Base-by-base conservation (phyloP, 2,329 filamentous ascomycete species). In the Alternaria postmessia region DNA sequence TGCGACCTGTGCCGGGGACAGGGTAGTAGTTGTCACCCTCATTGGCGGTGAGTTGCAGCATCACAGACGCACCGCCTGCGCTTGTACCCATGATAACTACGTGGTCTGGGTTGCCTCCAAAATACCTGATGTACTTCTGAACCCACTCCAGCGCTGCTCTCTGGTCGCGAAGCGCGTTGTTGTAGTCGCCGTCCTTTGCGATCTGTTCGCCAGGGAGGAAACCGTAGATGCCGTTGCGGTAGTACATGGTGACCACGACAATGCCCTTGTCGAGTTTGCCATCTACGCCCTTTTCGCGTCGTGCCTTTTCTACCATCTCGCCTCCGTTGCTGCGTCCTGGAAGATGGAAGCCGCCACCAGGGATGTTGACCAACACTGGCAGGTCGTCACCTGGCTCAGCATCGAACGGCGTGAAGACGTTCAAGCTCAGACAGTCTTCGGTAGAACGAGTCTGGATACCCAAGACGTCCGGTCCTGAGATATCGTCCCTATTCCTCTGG, bases 61-160 rank as follows among this genome's bases (percentile, higher is more conserved):
- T 59, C 3, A 71, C 73, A 5, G 72, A 75, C 12, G 74, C 69
- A 5, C 69, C 73, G 38, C 75, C 75, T 24, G 75, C 75, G 51
- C 72, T 75, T 5, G 73, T 75, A 1, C 81, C 81, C 47, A 81
- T 81, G 5, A 82, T 75, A n/a, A 82, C 80, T 3, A 83, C 78
- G 52, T 80, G 81, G 36, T 82, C 73, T 4, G 81, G 80, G 61
- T 83, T 77, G 24, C 81, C 81, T 2, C 81, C 81, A 55, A 83
- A 83, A 34, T 79, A 81, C 59, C 65, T 68, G 58, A 81, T 80
- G 59, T 81, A 80, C 47, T 78, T 77, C 61, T 76, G 77, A 7
- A 81, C 66, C 79, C 79, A 81, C 24, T 79, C 73, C n/a, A 81
- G 66, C 14, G 78, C 73, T 18, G 76, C 77, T 28, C 79, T 71